phyloP scores from a whole-genome alignment of 1,284 basidiomycete genomes.

The Tetrapyrgos nigripes region DNA sequence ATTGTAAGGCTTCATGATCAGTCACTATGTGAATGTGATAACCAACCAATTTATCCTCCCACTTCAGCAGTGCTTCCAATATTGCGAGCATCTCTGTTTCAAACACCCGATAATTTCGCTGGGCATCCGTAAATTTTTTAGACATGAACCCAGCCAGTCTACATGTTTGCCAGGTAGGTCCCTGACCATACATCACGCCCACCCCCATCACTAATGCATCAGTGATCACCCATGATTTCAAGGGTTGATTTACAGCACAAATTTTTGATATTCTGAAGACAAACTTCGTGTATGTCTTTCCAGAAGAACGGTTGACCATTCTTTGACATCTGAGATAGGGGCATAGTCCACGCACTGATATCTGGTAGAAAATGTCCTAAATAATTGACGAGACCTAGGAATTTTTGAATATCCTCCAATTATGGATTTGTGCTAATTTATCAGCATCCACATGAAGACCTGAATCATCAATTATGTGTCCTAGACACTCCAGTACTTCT shows the following conservation, averaged over 20 bases:
- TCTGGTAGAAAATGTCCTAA: too few relatives aligned
- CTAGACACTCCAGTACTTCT: too few relatives aligned
- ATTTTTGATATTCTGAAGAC: constrained; percentile 19
- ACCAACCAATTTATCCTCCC: constrained; percentile 44
- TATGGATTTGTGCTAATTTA: constrained; percentile 20
- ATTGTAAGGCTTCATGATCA: constrained; percentile 44
- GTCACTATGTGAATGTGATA: constrained; percentile 38
- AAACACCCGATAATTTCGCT: too few relatives aligned
- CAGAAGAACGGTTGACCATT: constrained; percentile 18
- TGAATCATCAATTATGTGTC: too few relatives aligned
- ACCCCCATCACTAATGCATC: constrained; percentile 44
- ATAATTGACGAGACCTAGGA: too few relatives aligned
- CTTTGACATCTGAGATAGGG: constrained; percentile 18
- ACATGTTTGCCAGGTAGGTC: constrained; percentile 41
- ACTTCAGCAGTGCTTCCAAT: constrained; percentile 40
- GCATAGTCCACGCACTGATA: constrained; percentile 35
- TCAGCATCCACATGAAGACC: constrained; percentile 25
- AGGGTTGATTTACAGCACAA: constrained; percentile 10
- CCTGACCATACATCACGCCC: constrained; percentile 42
- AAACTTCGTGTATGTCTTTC: constrained; percentile 13
- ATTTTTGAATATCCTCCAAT: too few relatives aligned
- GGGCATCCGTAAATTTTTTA: constrained; percentile 43
- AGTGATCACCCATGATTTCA: constrained; percentile 43
- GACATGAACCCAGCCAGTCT: constrained; percentile 46
- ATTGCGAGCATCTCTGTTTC: too few relatives aligned